Percentiles rank a stretch among this genome's conserved stretches.
These are phyloP conservation scores for Phytophthora crassamura DNA, from an alignment of 352 stramenopile species.

Conservation along the genomic window DNA sequence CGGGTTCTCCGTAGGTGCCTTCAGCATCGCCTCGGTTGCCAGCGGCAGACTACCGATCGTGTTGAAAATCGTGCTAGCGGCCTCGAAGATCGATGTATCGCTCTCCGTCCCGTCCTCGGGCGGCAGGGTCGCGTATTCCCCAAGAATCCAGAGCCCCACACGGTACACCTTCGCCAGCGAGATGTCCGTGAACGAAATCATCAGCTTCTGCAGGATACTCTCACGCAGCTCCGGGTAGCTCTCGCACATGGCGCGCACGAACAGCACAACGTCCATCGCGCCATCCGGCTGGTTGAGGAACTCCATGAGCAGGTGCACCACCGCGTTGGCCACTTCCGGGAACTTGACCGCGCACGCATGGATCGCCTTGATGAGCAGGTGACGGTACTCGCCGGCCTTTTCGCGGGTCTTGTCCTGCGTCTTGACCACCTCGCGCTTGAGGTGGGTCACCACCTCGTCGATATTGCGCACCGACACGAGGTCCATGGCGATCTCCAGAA, in stretches of 20 bases:
- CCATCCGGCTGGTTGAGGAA: constrained; percentile 96
- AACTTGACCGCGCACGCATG: constrained; percentile 98
- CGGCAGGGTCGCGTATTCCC: constrained; percentile 89
- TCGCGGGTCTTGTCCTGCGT: constrained; percentile 92
- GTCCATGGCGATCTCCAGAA: constrained; percentile 98
- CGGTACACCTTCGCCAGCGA: constrained; percentile 95
- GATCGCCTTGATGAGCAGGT: constrained; percentile 98
- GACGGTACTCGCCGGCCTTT: constrained; percentile 97
- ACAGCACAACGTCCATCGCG: constrained; percentile 98
- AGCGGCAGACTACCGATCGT: constrained; percentile 84
- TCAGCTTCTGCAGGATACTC: constrained; percentile 95
- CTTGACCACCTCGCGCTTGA: constrained; percentile 93
- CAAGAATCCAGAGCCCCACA: constrained; percentile 97
- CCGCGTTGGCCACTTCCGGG: constrained; percentile 96
- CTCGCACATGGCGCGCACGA: constrained; percentile 98
- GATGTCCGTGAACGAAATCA: constrained; percentile 95
- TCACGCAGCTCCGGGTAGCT: constrained; percentile 94
- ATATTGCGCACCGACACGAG: constrained; percentile 98
- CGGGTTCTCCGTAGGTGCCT: constrained; percentile 38
- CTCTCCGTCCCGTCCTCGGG: constrained; percentile 49
- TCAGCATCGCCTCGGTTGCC: constrained; percentile 58
- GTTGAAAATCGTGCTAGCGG: constrained; percentile 89
- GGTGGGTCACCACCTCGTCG: constrained; percentile 94
- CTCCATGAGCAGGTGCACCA: constrained; percentile 99
- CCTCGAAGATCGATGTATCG: constrained; percentile 81